These are phyloP conservation scores for Aspergillus quadrilineatus DNA, from an alignment of 2,329 filamentous ascomycete genomes.

Conservation along the genomic window DNA sequence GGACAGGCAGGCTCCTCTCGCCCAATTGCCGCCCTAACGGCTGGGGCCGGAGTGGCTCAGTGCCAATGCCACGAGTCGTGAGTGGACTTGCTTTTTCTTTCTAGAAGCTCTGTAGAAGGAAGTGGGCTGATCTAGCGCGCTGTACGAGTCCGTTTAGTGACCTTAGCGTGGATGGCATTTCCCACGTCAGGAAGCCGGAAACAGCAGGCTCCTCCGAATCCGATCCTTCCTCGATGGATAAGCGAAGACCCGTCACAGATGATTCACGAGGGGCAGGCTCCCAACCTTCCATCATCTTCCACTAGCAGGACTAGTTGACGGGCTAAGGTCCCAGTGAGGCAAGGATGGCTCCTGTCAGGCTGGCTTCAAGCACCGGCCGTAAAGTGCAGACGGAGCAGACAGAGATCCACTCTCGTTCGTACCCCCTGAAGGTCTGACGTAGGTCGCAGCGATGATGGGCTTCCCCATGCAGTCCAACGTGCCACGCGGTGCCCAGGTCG, in stretches of 20 bases:
- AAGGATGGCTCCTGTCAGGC: slow-evolving; percentile 5
- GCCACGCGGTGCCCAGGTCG: slow-evolving; percentile 21
- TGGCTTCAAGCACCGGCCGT: background rate
- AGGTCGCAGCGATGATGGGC: background rate
- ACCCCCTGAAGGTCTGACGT: slow-evolving; percentile 12
- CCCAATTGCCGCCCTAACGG: slow-evolving; percentile 8
- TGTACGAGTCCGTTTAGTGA: slow-evolving; percentile 20
- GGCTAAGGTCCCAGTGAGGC: slow-evolving; percentile 6
- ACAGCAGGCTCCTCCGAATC: background rate
- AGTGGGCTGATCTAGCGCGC: slow-evolving; percentile 20
- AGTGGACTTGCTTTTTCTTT: slow-evolving; percentile 1
- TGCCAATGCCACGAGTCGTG: background rate
- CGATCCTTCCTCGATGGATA: background rate
- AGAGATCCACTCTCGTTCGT: slow-evolving; percentile 7
- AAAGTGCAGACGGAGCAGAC: background rate
- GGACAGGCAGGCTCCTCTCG: background rate
- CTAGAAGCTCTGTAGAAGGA: slow-evolving; percentile 22
- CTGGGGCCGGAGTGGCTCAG: slow-evolving; percentile 9
- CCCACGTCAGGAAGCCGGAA: slow-evolving; percentile 4
- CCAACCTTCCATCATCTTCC: background rate
- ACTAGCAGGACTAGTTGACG: slow-evolving; percentile 2
- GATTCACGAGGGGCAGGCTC: background rate
- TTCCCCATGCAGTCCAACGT: slow-evolving; percentile 21
- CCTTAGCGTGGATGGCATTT: slow-evolving; percentile 14
- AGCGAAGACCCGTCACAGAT: background rate